Evolutionary conservation across 306 rosid species (phyloP).

Genomic region (Cajanus cajan): DNA sequence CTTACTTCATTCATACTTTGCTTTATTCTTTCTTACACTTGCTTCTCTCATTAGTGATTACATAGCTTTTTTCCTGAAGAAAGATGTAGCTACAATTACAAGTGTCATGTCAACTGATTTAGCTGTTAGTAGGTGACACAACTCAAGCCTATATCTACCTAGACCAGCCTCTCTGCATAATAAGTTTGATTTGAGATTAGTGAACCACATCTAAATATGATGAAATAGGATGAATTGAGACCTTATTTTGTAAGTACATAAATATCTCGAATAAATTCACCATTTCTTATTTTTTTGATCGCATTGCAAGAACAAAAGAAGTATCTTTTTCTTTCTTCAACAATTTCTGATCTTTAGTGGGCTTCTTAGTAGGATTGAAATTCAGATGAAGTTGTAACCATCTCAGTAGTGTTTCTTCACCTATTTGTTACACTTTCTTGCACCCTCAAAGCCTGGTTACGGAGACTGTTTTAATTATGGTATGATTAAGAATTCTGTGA

Average conservation of each 20-base stretch:
- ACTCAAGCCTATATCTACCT: not conserved
- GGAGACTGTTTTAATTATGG: not conserved
- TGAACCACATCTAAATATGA: not conserved
- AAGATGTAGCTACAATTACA: not conserved
- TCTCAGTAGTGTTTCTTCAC: not conserved
- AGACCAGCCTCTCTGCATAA: not conserved
- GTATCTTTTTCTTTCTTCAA: too few relatives aligned
- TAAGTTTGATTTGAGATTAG: not conserved
- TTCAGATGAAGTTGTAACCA: too few relatives aligned
- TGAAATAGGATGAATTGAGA: too few relatives aligned
- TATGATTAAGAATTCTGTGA: not conserved
- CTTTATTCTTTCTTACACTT: not conserved
- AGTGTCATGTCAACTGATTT: not conserved
- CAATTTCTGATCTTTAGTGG: too few relatives aligned
- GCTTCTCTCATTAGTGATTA: not conserved
- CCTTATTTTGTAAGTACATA: too few relatives aligned
- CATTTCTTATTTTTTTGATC: too few relatives aligned
- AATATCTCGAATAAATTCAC: too few relatives aligned
- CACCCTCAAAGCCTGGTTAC: not conserved
- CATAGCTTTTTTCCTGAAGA: not conserved
- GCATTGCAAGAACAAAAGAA: too few relatives aligned
- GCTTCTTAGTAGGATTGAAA: too few relatives aligned
- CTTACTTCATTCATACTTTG: not conserved
- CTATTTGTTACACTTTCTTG: not conserved
- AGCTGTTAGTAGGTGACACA: not conserved